phyloP scores from a whole-genome alignment of 192 early-diverging fungal species.

The Coemansia sp. region DNA sequence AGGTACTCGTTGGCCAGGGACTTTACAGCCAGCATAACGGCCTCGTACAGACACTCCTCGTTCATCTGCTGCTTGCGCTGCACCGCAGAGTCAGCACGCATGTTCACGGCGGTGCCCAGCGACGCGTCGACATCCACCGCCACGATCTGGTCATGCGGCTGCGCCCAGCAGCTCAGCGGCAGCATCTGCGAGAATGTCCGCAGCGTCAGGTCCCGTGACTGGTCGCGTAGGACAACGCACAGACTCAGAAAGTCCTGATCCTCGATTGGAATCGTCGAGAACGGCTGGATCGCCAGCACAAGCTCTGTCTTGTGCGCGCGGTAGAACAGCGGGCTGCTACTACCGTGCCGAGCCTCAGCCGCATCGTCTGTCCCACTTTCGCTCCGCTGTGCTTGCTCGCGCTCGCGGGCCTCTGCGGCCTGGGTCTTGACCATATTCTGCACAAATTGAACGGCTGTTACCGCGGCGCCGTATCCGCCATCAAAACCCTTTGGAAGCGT shows the following conservation, averaged over 20 bases:
- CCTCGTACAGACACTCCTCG: constrained; percentile 53
- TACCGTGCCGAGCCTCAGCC: neutral
- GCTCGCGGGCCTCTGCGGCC: constrained; percentile 2
- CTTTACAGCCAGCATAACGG: constrained; percentile 54
- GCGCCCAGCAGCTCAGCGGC: constrained; percentile 50
- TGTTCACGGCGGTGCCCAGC: constrained; percentile 41
- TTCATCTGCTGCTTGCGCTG: constrained; percentile 53
- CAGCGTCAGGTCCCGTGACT: constrained; percentile 33
- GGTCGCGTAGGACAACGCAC: constrained; percentile 48
- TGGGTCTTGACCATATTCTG: constrained; percentile 29
- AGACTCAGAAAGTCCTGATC: constrained; percentile 45
- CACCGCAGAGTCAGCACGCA: constrained; percentile 34
- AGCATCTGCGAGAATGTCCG: constrained; percentile 58
- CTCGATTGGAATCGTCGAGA: constrained; percentile 50
- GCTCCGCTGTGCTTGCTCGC: neutral
- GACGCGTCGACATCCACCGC: constrained; percentile 47
- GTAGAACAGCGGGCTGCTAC: constrained; percentile 46
- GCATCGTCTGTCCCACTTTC: neutral
- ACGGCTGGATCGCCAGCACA: constrained; percentile 49
- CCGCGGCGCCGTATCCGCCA: constrained; percentile 50
- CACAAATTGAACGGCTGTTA: constrained; percentile 45
- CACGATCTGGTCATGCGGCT: constrained; percentile 55
- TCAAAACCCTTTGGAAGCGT: constrained; percentile 56
- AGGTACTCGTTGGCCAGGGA: constrained; percentile 52
- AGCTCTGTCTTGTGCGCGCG: constrained; percentile 48